Evolutionary conservation across 768 basidiomycete genomes (phyloP), one percentile per base, ranked within the genome.

Genomic region (Mycena leptocephala): DNA sequence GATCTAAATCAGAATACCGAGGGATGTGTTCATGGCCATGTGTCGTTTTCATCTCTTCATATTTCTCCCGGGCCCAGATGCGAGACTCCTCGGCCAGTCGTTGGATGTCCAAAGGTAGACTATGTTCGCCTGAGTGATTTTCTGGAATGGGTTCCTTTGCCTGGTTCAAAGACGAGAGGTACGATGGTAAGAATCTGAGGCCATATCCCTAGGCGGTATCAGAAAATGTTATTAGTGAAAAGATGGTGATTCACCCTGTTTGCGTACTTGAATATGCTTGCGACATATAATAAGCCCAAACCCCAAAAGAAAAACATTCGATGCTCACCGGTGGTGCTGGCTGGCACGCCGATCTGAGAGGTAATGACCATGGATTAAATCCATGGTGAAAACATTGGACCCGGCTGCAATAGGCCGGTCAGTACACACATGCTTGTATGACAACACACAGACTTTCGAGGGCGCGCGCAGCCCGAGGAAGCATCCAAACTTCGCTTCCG

Each of bases 191-290:
- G 56, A 58, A 7, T 16, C 30, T 30, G 14, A 58, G 1, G 5
- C 59, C 59, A 37, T 61, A 61, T 2, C 59, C 59, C 51, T 46
- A 33, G 4, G 0, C 6, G 1, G 30, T 10, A 0, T 14, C 8
- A 28, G 11, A 59, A 9, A 14, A 61, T n/a, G n/a, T n/a, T n/a
- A n/a, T n/a, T n/a, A n/a, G n/a, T n/a, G n/a, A n/a, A n/a, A n/a
- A n/a, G n/a, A n/a, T n/a, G n/a, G n/a, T n/a, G n/a, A n/a, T n/a
- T n/a, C n/a, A 64, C 63, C 63, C 32, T 43, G 58, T 22, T 51
- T n/a, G 70, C 70, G 33, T 71, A 71, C 18, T 71, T 72, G 48
- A 72, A 39, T 24, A 72, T 39, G n/a, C 70, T 72, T 8, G 28
- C 0, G 37, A 26, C 24, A 24, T 35, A 8, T 35, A 22, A 30